These are phyloP conservation scores for Alternaria novae-zelandiae DNA, from an alignment of 2,329 filamentous ascomycete species.

Conservation along the genomic window DNA sequence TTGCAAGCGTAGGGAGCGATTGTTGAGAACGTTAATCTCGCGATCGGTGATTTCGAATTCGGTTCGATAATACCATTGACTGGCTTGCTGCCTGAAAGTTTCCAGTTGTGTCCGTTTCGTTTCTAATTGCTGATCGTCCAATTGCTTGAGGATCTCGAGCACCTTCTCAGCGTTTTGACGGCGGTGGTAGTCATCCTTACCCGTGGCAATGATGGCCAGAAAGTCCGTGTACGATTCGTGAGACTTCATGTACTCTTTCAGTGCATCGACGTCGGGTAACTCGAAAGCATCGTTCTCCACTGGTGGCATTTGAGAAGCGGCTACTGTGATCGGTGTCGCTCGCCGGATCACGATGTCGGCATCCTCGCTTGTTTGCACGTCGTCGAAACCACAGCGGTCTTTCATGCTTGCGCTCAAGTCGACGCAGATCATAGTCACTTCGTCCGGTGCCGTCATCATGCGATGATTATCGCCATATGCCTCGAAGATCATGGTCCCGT, in stretches of 20 bases:
- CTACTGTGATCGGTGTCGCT: not conserved
- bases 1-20: not conserved
- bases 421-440: conserved; percentile 46
- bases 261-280: conserved; percentile 23
- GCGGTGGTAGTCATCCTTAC: conserved; percentile 4
- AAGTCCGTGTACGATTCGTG: conserved; percentile 40
- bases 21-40: not conserved
- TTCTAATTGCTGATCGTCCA: conserved; percentile 16
- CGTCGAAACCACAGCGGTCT: conserved; percentile 35
- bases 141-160: conserved; percentile 18
- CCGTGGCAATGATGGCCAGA: conserved; percentile 26
- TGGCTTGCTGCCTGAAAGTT: not conserved
- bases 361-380: conserved; percentile 31
- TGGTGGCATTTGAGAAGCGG: not conserved
- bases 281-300: conserved; percentile 7
- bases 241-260: conserved; percentile 29
- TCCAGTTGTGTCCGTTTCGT: too few species aligned
- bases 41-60: not conserved
- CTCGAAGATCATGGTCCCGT: conserved; percentile 46
- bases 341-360: not conserved
- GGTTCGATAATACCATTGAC: not conserved
- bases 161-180: conserved; percentile 21
- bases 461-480: conserved; percentile 37
- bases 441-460: conserved; percentile 39
- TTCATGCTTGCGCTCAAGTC: conserved; percentile 46